These are phyloP conservation scores for Russula foetens DNA, from an alignment of 768 basidiomycete species.

Conservation along the genomic window DNA sequence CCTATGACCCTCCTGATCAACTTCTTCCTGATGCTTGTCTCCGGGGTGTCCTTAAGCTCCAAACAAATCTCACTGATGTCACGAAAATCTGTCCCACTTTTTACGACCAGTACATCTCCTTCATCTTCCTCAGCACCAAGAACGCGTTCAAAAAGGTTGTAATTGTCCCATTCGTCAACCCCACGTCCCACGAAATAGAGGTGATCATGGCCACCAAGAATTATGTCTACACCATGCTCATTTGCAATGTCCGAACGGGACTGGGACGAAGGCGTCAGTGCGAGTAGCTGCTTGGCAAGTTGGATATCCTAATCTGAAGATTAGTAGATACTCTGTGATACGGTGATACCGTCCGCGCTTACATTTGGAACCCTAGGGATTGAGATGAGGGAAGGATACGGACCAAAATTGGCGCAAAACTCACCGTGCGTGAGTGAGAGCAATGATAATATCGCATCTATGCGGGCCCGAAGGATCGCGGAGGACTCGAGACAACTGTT, in stretches of 20 bases:
- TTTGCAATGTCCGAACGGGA: slow-evolving; percentile 33
- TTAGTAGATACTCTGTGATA: neutral
- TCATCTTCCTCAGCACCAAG: slow-evolving; percentile 67
- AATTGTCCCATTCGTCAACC: slow-evolving; percentile 56
- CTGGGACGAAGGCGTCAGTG: slow-evolving; percentile 50
- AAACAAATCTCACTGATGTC: slow-evolving; percentile 73
- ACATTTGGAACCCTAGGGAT: slow-evolving; percentile 28
- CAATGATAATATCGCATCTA: slow-evolving; percentile 75
- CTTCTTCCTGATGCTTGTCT: slow-evolving; percentile 55
- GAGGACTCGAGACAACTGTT: slow-evolving; percentile 63
- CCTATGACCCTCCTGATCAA: slow-evolving; percentile 57
- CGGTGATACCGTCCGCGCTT: neutral
- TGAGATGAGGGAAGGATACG: neutral
- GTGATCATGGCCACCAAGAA: slow-evolving; percentile 89
- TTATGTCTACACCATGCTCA: slow-evolving; percentile 71
- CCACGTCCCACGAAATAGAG: slow-evolving; percentile 68
- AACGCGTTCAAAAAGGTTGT: slow-evolving; percentile 41
- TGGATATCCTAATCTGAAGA: slow-evolving; percentile 47
- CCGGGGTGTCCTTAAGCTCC: slow-evolving; percentile 49
- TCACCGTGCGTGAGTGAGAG: slow-evolving; percentile 76
- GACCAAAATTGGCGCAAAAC: slow-evolving; percentile 4
- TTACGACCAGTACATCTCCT: slow-evolving; percentile 65
- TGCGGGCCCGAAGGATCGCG: slow-evolving; percentile 63
- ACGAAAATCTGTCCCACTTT: slow-evolving; percentile 86
- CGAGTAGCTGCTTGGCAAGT: slow-evolving; percentile 59